Percentiles rank a stretch among this genome's conserved stretches.
Conservation (phyloP, 73 alveolate species). For the Strombidium stylifer region DNA sequence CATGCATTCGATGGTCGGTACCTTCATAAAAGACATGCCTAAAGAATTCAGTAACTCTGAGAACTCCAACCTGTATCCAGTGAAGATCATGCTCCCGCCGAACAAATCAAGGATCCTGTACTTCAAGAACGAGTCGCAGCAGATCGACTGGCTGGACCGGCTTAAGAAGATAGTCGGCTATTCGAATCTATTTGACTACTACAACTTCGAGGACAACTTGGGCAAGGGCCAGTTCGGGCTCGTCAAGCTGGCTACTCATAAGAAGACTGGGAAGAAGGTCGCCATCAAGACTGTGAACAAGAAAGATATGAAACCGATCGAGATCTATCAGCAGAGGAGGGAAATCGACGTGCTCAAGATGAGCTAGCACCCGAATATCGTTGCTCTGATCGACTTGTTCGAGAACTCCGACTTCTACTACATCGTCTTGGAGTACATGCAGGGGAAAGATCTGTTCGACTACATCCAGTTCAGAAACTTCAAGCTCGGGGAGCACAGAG, state of each 20-base stretch:
- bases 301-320: constrained; percentile 46
- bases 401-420: constrained; percentile 30
- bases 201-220: constrained; percentile 42
- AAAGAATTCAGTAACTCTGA: constrained; percentile 27
- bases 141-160: constrained; percentile 47
- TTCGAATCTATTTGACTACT: constrained; percentile 61
- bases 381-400: constrained; percentile 16
- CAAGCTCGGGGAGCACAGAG: constrained; percentile 37
- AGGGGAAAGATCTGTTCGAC: constrained; percentile 61
- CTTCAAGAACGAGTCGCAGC: constrained; percentile 56
- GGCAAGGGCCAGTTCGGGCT: constrained; percentile 74
- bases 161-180: constrained; percentile 64
- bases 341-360: constrained; percentile 39
- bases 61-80: constrained; percentile 14
- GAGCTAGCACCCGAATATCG: constrained; percentile 30
- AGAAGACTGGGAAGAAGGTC: constrained; percentile 61
- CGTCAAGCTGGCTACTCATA: constrained; percentile 60
- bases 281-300: constrained; percentile 66
- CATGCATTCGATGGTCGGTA: constrained; percentile 55
- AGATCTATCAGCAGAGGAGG: constrained; percentile 45
- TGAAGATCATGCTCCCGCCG: constrained; percentile 35
- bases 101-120: constrained; percentile 63
- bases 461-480: constrained; percentile 60
- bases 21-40: constrained; percentile 51
- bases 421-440: constrained; percentile 21